phyloP scores from a whole-genome alignment of 2,329 filamentous ascomycete species.

The Alternaria triticina region DNA sequence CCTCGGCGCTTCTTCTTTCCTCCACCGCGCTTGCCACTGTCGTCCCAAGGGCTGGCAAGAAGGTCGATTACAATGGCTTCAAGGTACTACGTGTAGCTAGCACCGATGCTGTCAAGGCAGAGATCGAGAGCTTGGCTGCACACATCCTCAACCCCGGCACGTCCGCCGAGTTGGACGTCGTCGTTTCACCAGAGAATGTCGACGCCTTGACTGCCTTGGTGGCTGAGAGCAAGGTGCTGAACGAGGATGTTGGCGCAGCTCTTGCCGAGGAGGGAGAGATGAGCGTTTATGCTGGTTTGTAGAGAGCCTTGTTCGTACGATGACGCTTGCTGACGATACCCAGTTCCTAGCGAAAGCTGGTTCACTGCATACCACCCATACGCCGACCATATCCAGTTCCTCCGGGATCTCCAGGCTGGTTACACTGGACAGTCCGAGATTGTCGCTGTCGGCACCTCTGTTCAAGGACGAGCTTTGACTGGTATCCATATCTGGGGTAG shows the following conservation, averaged over 20 bases:
- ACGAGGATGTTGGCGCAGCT: conserved; percentile 44
- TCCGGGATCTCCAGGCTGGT: conserved; percentile 41
- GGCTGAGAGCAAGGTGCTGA: conserved; percentile 36
- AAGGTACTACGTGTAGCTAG: conserved; percentile 41
- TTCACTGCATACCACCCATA: conserved; percentile 48
- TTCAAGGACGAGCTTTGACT: conserved; percentile 40
- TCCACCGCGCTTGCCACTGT: conserved; percentile 31
- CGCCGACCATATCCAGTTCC: conserved; percentile 43
- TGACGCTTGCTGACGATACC: background rate
- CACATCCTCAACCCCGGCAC: conserved; percentile 44
- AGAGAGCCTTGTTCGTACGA: background rate
- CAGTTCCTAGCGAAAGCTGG: conserved; percentile 44
- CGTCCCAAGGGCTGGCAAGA: conserved; percentile 35
- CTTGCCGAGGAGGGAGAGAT: conserved; percentile 41
- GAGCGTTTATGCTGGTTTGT: conserved; percentile 35
- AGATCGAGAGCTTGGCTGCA: conserved; percentile 41
- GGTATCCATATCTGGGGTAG: conserved; percentile 49
- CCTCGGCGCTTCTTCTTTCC: conserved; percentile 31
- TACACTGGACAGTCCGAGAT: conserved; percentile 44
- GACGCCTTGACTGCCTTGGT: conserved; percentile 38
- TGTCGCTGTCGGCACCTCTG: conserved; percentile 40
- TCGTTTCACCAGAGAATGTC: conserved; percentile 43
- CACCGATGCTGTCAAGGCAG: conserved; percentile 28
- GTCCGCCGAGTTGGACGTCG: conserved; percentile 38
- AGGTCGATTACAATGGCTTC: conserved; percentile 47